A percentile compares a stretch with the other conserved stretches of the same genome.
These are phyloP conservation scores for Aureobasidium lini DNA, from an alignment of 2,329 filamentous ascomycete genomes.

Conservation along the genomic window DNA sequence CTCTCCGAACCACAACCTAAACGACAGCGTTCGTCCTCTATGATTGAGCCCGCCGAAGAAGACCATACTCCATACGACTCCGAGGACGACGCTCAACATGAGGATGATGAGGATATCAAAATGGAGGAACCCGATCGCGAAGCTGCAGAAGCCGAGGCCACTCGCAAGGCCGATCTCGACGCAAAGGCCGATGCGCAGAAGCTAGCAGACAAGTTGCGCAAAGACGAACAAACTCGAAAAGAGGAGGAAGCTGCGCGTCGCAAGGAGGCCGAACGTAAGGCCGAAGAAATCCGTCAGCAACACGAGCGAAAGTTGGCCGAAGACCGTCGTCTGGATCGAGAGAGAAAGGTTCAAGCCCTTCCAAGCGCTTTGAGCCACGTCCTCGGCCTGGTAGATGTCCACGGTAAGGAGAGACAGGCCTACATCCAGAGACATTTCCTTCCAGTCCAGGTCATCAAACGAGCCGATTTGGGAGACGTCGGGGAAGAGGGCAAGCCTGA, in stretches of 20 bases:
- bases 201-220: slow-evolving; percentile 21
- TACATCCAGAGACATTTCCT: slow-evolving; percentile 16
- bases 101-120: slow-evolving; percentile 15
- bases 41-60: slow-evolving; percentile 20
- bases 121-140: slow-evolving; percentile 18
- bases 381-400: neutral
- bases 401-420: neutral
- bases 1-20: slow-evolving; percentile 19
- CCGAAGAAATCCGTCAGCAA: slow-evolving; percentile 20
- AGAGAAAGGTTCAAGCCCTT: slow-evolving; percentile 13
- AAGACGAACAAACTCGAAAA: slow-evolving; percentile 20
- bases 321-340: neutral
- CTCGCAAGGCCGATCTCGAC: slow-evolving; percentile 18
- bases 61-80: slow-evolving; percentile 19
- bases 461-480: slow-evolving; percentile 9
- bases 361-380: slow-evolving; percentile 16
- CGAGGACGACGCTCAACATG: slow-evolving; percentile 15
- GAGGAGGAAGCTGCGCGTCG: slow-evolving; percentile 17
- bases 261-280: slow-evolving; percentile 18
- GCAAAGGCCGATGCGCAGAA: slow-evolving; percentile 18
- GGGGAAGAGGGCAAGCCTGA: slow-evolving; percentile 5
- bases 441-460: slow-evolving; percentile 16
- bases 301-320: slow-evolving; percentile 18
- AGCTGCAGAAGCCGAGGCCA: slow-evolving; percentile 17
- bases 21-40: slow-evolving; percentile 22